A percentile compares a stretch with the other conserved stretches of the same genome.
phyloP scores from a whole-genome alignment of 208 protist genomes.

The Trichomonas gallinae region DNA sequence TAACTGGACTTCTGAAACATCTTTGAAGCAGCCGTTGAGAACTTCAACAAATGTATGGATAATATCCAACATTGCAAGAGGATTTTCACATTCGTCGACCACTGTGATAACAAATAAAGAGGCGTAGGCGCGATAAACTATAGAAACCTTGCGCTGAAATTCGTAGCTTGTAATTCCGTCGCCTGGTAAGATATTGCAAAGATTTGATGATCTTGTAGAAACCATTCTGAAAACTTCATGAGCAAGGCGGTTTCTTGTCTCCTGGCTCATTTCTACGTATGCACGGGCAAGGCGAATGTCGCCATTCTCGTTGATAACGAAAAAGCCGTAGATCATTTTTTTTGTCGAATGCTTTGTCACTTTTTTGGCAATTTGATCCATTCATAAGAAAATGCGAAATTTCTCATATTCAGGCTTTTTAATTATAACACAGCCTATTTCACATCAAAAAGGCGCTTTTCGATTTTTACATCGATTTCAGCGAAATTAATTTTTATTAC shows the following conservation, averaged over 20 bases:
- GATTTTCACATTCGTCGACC: neutral
- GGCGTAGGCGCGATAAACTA: neutral
- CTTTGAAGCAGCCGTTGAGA: neutral
- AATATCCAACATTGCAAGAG: neutral
- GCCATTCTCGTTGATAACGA: neutral
- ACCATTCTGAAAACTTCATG: conserved; percentile 22
- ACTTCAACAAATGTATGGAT: conserved; percentile 19
- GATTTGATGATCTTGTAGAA: neutral
- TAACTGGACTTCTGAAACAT: conserved; percentile 10
- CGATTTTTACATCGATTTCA: no score
- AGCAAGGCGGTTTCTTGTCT: neutral
- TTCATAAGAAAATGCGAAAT: no score
- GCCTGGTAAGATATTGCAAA: neutral
- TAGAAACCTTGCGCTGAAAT: neutral
- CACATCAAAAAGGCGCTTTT: no score
- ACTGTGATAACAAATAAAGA: neutral
- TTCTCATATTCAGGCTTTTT: no score
- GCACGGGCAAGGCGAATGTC: neutral
- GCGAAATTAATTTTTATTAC: no score
- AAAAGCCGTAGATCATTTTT: conserved; percentile 9
- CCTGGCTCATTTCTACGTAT: conserved; percentile 10
- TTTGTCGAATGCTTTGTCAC: no score
- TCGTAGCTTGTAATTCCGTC: conserved; percentile 7
- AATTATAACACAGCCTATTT: no score
- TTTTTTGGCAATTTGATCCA: no score